Evolutionary conservation across 441 rosid genomes (phyloP).

Genomic region (Theobroma grandiflorum): DNA sequence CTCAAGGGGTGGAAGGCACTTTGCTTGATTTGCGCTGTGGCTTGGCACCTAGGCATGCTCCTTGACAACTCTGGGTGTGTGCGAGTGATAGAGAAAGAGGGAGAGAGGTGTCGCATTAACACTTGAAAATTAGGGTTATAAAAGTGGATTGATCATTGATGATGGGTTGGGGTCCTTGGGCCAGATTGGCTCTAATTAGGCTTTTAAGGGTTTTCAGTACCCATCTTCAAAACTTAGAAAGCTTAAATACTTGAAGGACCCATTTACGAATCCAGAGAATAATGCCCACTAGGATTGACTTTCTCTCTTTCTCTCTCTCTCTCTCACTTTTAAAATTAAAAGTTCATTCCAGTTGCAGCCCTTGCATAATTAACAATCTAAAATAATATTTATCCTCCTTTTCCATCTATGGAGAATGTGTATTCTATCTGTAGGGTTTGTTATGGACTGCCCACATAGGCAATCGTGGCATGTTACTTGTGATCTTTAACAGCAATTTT

Average conservation of each 20-base stretch:
- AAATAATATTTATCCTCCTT: not conserved
- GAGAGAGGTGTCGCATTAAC: not conserved
- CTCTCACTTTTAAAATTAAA: not conserved
- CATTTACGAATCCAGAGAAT: too few relatives aligned
- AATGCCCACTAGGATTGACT: too few relatives aligned
- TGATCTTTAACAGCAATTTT: not conserved
- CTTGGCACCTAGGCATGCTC: not conserved
- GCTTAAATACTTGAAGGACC: too few relatives aligned
- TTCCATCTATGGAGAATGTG: slow-evolving; percentile 6
- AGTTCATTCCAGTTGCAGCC: not conserved
- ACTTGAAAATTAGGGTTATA: not conserved
- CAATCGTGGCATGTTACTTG: not conserved
- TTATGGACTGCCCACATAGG: not conserved
- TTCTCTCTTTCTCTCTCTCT: too few relatives aligned
- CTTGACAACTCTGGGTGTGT: not conserved
- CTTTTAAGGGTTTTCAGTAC: too few relatives aligned
- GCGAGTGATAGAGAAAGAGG: not conserved
- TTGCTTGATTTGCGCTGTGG: not conserved
- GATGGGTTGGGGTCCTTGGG: not conserved
- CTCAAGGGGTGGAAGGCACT: not conserved
- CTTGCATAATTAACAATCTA: not conserved
- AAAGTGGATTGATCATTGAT: slow-evolving; percentile 3
- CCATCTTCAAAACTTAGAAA: not conserved
- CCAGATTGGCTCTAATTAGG: not conserved
- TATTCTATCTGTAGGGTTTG: not conserved